phyloP scores from a whole-genome alignment of 805 yeast genomes.

The Wickerhamomyces tratensis region DNA sequence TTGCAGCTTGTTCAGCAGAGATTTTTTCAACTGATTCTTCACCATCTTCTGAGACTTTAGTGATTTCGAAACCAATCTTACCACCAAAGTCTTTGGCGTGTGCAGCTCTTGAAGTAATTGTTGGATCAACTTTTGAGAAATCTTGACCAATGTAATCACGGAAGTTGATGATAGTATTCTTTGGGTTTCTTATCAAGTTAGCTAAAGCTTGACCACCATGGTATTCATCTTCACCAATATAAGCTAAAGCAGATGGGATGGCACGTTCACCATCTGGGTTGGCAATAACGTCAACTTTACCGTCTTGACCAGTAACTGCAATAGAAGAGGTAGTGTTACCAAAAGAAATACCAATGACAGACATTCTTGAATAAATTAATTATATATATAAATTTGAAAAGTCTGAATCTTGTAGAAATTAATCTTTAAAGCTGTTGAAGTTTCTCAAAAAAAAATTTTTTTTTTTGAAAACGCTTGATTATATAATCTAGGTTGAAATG shows the following conservation, averaged over 20 bases:
- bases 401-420: background rate
- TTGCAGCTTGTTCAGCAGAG: constrained; percentile 67
- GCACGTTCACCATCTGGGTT: constrained; percentile 99
- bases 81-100: constrained; percentile 60
- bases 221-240: constrained; percentile 91
- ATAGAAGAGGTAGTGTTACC: constrained; percentile 95
- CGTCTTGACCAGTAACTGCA: constrained; percentile 78
- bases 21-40: constrained; percentile 44
- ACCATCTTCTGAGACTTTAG: constrained; percentile 20
- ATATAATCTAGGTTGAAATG: too few species aligned
- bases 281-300: constrained; percentile 94
- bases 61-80: constrained; percentile 54
- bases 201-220: constrained; percentile 95
- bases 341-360: constrained; percentile 84
- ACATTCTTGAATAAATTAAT: constrained; percentile 11
- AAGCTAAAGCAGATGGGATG: constrained; percentile 86
- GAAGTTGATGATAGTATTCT: constrained; percentile 80
- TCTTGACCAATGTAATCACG: constrained; percentile 84
- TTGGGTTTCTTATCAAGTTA: constrained; percentile 85
- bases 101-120: constrained; percentile 56
- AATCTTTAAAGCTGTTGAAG: too few species aligned
- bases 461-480: too few species aligned
- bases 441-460: background rate
- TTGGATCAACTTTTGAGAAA: constrained; percentile 59
- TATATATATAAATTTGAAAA: too few species aligned